phyloP scores from a whole-genome alignment of 345 rosid genomes.

The Linum usitatissimum region DNA sequence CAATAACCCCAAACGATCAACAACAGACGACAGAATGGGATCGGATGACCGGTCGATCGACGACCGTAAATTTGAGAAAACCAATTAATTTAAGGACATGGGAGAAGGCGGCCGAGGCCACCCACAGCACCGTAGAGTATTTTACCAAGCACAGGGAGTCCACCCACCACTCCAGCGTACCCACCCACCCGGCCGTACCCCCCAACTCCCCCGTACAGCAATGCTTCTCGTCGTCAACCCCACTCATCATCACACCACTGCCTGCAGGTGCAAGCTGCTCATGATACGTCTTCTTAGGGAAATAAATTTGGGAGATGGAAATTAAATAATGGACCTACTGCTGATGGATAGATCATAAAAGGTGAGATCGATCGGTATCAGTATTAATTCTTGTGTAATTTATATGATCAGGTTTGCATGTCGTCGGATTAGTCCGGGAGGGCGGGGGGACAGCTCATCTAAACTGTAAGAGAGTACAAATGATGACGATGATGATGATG shows the following conservation, averaged over 20 bases:
- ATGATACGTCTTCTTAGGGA: background rate
- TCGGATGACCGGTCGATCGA: no score
- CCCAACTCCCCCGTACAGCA: conserved; percentile 51
- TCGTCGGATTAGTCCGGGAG: background rate
- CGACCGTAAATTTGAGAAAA: background rate
- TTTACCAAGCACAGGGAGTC: conserved; percentile 44
- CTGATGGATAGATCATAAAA: no score
- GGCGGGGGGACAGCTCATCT: background rate
- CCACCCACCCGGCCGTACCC: conserved; percentile 74
- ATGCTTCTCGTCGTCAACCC: conserved; percentile 47
- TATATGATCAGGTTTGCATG: background rate
- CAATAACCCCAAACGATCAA: background rate
- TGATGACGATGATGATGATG: no score
- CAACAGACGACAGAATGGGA: background rate
- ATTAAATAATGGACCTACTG: no score
- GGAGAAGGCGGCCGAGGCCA: conserved; percentile 31
- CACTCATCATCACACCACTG: conserved; percentile 6
- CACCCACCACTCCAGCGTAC: conserved; percentile 46
- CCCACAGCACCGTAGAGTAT: conserved; percentile 36
- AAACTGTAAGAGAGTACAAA: no score
- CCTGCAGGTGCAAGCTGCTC: conserved; percentile 26
- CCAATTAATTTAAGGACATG: conserved; percentile 13
- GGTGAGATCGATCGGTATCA: background rate
- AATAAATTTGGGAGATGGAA: background rate
- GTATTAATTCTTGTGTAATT: background rate